Base-by-base conservation (phyloP, 805 yeast genomes). In the Spathaspora boniae region DNA sequence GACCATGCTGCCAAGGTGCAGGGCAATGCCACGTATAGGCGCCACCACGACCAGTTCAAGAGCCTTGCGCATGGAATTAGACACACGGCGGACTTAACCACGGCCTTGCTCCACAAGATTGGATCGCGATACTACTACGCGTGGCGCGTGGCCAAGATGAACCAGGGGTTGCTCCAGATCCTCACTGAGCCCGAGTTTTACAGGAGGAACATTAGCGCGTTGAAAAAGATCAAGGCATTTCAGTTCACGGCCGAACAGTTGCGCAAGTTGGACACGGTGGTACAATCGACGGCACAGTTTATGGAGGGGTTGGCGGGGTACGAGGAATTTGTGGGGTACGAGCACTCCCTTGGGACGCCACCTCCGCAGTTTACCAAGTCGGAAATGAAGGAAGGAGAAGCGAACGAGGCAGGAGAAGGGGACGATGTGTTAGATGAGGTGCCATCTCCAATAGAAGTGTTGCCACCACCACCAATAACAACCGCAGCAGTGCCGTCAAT, bases 71-170 rank as follows among this genome's bases (percentile, higher is more conserved):
- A 33, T 9, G 44, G 40, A 25, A 29, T 42, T 15, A 39, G 36
- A 18, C 20, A 38, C n/a, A 31, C 45, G 14, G 43, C 43, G 21
- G 46, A 27, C 26, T 37, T 36, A 9, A 31, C 45, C 14, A 36
- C 34, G 11, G 50, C 41, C n/a, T 47, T 51, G 7, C 46, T 53
- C 12, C 62, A 51, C 19, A 59, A 63, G 17, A 52, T 82, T 15
- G 74, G 84, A 5, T 63, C 57, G 12, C 68, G 74, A 43, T 80
- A 79, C 50, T 77, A 76, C 38, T 77, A 76, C 46, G 80, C 86
- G 2, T 78, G 80, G 77, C 70, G 82, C 56, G 69, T 80, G 53
- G 61, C 75, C 25, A 79, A 79, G 46, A 79, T 82, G 1, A 73
- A 72, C 28, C 50, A 52, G 3, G 62, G 61, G 21, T 46, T 76